Evolutionary conservation across 495 filamentous ascomycete genomes (phyloP), one percentile per base, ranked within the genome.

Genomic region (Chaetomium tenue): DNA sequence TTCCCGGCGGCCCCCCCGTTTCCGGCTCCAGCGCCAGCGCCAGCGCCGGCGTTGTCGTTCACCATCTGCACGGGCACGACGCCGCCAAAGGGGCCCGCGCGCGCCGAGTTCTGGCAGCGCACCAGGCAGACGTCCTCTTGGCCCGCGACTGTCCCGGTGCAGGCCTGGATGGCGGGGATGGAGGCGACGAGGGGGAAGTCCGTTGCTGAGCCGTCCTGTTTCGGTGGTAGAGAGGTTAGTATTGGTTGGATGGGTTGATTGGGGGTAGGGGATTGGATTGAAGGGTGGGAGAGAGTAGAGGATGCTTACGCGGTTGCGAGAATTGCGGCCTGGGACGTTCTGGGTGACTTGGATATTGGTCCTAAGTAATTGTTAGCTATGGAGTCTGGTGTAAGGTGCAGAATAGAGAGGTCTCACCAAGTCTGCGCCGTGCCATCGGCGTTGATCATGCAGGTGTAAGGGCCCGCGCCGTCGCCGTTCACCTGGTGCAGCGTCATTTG

Each of bases 1-100:
- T 58, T 58, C 12, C 55, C 55, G 0, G 26, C 57, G n/a, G n/a
- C n/a, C n/a, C n/a, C n/a, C n/a, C n/a, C n/a, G n/a, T n/a, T n/a
- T n/a, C n/a, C n/a, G n/a, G n/a, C n/a, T n/a, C n/a, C n/a, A 22
- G 13, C 26, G 20, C 3, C 42, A 0, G 15, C 25, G 7, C 18
- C 57, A 9, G 6, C 57, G 13, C 0, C 25, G n/a, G 6, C 6
- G 18, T 9, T 16, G 26, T 5, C 6, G 18, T 9, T 16, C 22
- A 67, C 75, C 76, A 80, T 77, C 71, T 85, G 82, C 28, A 85
- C 79, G 3, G 82, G 81, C 16, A 84, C 76, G 44, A 82, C 81
- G 25, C 82, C 82, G 15, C 82, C 82, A 57, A 85, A 85, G 5
- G 80, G 81, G 0, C 81, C 81, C 23, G 81, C 79, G n/a, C 76